Base-by-base conservation (phyloP, 768 basidiomycete species). In the Holtermannia corniformis region DNA sequence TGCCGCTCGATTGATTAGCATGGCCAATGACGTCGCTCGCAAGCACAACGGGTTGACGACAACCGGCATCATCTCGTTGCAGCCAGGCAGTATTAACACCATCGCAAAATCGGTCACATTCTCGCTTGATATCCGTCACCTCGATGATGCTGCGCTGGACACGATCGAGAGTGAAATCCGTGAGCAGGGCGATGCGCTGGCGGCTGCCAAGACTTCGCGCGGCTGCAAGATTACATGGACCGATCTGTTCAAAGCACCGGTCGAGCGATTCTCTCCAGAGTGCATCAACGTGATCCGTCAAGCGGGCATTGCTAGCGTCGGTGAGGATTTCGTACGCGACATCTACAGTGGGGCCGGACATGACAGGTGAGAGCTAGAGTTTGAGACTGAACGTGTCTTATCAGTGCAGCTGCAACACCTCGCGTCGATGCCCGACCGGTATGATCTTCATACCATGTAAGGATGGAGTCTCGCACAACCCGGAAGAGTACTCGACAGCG, bases 381-480 rank as follows among this genome's bases (percentile, higher is more conserved):
- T 13, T 27, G 21, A n/a, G n/a, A n/a, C n/a, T n/a, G n/a, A n/a
- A n/a, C 16, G 51, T 37, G 4, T 32, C 28, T 41, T 42, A 25
- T 41, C n/a, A n/a, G 19, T 14, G 5, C 45, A 40, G 23, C 16
- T 41, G 24, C 41, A 19, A 20, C 20, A 44, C 32, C 23, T 11
- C 42, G 22, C 21, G 19, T 16, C 47, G 25, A 3, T 46, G 41
- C 13, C 50, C 41, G 0, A 50, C 54, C 1, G 41, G 47, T 13
- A 52, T 56, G 41, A 24, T 56, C 20, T 50, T 55, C 28, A 44
- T 56, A 1, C 47, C 50, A 19, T 49, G 19, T 24, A 55, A 58
- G 19, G 54, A 58, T 16, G 57, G 57, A 4, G 24, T 58, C 2
- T 55, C 53, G 1, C 57, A 58, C 46, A 49, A 54, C 28, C 53